Conservation (phyloP, 2,329 filamentous ascomycete species). For the Pseudogymnoascus verrucosus region DNA sequence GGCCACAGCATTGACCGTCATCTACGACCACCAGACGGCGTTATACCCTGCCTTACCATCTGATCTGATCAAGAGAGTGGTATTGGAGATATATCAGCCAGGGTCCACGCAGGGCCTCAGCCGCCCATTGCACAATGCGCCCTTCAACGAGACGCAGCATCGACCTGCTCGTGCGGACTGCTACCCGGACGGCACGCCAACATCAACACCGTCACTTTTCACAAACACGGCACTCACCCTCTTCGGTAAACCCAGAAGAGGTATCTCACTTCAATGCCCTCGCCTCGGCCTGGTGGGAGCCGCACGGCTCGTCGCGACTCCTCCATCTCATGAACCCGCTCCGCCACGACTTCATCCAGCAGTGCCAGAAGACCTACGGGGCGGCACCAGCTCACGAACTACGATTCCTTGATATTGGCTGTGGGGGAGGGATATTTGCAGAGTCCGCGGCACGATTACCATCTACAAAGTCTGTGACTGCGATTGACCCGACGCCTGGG, state of each 20-base stretch:
- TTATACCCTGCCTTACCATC: not conserved
- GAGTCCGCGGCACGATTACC: conserved; percentile 70
- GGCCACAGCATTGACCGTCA: conserved; percentile 2
- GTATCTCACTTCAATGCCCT: conserved; percentile 91
- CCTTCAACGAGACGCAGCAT: not conserved
- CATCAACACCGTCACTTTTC: conserved; percentile 1
- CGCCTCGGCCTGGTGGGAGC: conserved; percentile 95
- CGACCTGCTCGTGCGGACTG: not conserved
- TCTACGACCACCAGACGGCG: conserved; percentile 2
- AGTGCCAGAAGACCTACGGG: conserved; percentile 39
- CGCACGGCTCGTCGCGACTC: conserved; percentile 81
- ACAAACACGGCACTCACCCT: conserved; percentile 27
- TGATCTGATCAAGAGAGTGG: not conserved
- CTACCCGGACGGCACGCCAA: not conserved
- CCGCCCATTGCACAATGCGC: conserved; percentile 1
- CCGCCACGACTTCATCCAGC: conserved; percentile 81
- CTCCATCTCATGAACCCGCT: conserved; percentile 98
- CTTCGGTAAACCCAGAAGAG: conserved; percentile 80
- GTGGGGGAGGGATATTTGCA: conserved; percentile 93
- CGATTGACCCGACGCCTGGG: conserved; percentile 68
- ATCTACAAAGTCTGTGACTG: conserved; percentile 56
- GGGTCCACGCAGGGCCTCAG: not conserved
- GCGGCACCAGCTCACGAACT: conserved; percentile 39
- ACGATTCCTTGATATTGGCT: conserved; percentile 83
- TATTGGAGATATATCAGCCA: not conserved